Conservation (phyloP, 2,329 filamentous ascomycete species). For the Venturia oleaginea region DNA sequence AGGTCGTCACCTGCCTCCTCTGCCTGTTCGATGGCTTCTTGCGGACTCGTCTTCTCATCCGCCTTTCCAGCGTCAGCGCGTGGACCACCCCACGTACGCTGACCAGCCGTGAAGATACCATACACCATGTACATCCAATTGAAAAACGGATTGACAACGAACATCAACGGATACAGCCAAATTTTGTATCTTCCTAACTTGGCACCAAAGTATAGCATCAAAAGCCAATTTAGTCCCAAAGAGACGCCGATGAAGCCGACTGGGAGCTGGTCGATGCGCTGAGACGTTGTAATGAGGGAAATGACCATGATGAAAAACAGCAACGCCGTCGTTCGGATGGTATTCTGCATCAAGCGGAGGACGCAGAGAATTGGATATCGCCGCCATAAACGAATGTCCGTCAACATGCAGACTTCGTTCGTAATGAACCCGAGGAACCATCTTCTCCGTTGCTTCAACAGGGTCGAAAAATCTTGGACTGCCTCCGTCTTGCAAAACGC, state of each 20-base stretch:
- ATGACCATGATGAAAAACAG: slow-evolving; percentile 92
- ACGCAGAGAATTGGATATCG: slow-evolving; percentile 79
- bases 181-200: slow-evolving; percentile 86
- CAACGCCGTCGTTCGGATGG: slow-evolving; percentile 85
- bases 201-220: slow-evolving; percentile 93
- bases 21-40: slow-evolving; percentile 76
- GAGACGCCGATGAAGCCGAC: slow-evolving; percentile 92
- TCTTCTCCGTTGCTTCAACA: slow-evolving; percentile 87
- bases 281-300: slow-evolving; percentile 75
- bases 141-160: slow-evolving; percentile 88
- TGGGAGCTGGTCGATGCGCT: slow-evolving; percentile 67
- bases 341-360: slow-evolving; percentile 91
- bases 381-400: slow-evolving; percentile 83
- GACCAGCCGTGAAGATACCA: slow-evolving; percentile 87
- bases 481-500: slow-evolving; percentile 98
- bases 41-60: slow-evolving; percentile 64
- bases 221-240: slow-evolving; percentile 81
- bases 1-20: slow-evolving; percentile 75
- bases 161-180: slow-evolving; percentile 93
- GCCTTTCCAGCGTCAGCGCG: slow-evolving; percentile 80
- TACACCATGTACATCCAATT: slow-evolving; percentile 99
- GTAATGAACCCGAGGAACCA: slow-evolving; percentile 98
- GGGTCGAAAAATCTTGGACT: slow-evolving; percentile 73
- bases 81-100: slow-evolving; percentile 91
- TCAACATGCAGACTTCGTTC: slow-evolving; percentile 97